Conservation (phyloP, 2,329 filamentous ascomycete genomes). For the Paecilomyces niveus region DNA sequence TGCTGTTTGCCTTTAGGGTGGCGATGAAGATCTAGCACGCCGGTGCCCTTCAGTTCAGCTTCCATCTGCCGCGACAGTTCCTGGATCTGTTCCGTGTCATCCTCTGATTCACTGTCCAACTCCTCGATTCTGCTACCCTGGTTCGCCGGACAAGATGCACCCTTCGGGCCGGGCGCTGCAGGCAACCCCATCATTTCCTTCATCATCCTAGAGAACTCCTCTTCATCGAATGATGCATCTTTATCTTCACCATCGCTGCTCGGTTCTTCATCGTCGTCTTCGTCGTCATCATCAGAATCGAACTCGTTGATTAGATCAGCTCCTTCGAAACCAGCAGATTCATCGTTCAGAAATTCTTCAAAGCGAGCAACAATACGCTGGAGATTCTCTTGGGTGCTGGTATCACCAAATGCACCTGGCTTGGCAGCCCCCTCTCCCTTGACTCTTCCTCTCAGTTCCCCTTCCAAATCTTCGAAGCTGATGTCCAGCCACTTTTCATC, state of each 20-base stretch:
- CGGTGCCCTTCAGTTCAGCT: slow-evolving; percentile 39
- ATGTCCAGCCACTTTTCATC: slow-evolving; percentile 91
- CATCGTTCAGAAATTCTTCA: slow-evolving; percentile 82
- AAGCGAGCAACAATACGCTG: slow-evolving; percentile 92
- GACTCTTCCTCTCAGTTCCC: slow-evolving; percentile 57
- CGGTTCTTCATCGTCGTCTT: slow-evolving; percentile 48
- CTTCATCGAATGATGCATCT: slow-evolving; percentile 74
- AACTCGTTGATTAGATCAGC: slow-evolving; percentile 60
- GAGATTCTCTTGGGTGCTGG: slow-evolving; percentile 50
- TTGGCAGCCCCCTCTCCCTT: slow-evolving; percentile 11
- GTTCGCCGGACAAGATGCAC: slow-evolving; percentile 12
- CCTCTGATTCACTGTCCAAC: slow-evolving; percentile 44
- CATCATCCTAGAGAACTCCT: slow-evolving; percentile 82
- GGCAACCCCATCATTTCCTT: slow-evolving; percentile 78
- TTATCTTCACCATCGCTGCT: slow-evolving; percentile 63
- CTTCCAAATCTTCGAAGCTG: slow-evolving; percentile 80
- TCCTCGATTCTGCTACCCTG: slow-evolving; percentile 34
- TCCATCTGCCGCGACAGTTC: slow-evolving; percentile 40
- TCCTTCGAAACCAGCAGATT: slow-evolving; percentile 71
- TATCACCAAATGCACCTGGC: slow-evolving; percentile 37
- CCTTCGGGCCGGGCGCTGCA: slow-evolving; percentile 24
- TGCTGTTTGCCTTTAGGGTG: slow-evolving; percentile 10
- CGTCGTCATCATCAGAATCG: slow-evolving; percentile 41
- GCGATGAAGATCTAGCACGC: slow-evolving; percentile 34
- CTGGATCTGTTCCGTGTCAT: slow-evolving; percentile 54